Conservation (phyloP, 2,329 filamentous ascomycete species). For the Hypoxylon sp. region DNA sequence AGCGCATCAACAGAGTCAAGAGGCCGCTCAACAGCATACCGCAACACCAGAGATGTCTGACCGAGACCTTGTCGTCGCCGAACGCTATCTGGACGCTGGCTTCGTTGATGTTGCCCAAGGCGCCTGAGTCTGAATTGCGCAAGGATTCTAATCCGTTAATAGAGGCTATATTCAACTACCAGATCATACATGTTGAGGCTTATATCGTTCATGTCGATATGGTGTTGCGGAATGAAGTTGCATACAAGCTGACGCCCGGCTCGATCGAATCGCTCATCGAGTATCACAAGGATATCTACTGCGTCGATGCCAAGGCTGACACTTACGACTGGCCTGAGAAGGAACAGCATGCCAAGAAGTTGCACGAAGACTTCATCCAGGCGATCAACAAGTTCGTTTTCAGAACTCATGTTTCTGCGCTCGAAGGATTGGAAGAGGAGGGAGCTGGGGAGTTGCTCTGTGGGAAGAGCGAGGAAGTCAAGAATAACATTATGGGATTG, state of each 20-base stretch:
- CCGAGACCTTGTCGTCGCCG: constrained; percentile 89
- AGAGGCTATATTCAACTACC: constrained; percentile 92
- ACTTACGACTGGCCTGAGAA: constrained; percentile 98
- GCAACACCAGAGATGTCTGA: constrained; percentile 95
- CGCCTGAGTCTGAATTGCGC: constrained; percentile 85
- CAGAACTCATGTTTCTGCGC: constrained; percentile 86
- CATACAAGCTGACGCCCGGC: constrained; percentile 96
- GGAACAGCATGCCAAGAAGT: constrained; percentile 94
- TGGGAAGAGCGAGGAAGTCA: constrained; percentile 93
- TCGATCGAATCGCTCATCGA: constrained; percentile 94
- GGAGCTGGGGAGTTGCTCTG: constrained; percentile 93
- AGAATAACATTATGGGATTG: constrained; percentile 84
- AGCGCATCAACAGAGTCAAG: constrained; percentile 97
- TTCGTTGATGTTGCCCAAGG: constrained; percentile 92
- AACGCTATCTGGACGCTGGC: constrained; percentile 96
- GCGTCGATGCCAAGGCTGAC: constrained; percentile 87
- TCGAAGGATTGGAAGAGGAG: constrained; percentile 97
- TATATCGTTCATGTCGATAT: constrained; percentile 99
- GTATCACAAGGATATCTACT: constrained; percentile 97
- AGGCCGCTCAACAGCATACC: constrained; percentile 96
- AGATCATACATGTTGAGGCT: constrained; percentile 92
- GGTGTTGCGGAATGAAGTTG: constrained; percentile 97
- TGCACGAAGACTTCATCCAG: constrained; percentile 97
- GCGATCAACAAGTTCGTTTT: constrained; percentile 98
- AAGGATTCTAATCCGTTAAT: constrained; percentile 85